Percentiles rank a stretch among this genome's conserved stretches.
These are phyloP conservation scores for Sedum album DNA, from an alignment of 164 flowering plant species.

Conservation along the genomic window DNA sequence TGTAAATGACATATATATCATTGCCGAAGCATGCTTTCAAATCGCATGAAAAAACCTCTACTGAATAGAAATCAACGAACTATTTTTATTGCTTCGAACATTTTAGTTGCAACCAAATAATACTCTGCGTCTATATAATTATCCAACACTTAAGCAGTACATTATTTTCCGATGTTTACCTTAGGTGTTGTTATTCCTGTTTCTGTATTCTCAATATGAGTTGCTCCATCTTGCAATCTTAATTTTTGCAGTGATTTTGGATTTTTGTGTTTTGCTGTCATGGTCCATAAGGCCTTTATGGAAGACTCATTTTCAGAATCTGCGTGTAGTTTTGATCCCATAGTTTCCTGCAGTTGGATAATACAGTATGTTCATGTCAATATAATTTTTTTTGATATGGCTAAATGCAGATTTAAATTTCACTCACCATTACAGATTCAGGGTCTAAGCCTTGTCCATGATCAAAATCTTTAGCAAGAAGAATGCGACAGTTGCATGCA, in stretches of 20 bases:
- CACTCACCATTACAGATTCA: neutral
- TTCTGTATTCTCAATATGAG: neutral
- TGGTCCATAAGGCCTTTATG: neutral
- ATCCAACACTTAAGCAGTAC: no score
- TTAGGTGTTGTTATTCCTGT: neutral
- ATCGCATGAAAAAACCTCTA: neutral
- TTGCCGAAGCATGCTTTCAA: neutral
- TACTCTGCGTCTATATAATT: no score
- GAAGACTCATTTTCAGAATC: neutral
- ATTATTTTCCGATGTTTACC: neutral
- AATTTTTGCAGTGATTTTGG: neutral
- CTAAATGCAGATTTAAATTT: neutral
- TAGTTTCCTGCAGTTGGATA: neutral
- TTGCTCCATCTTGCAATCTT: neutral
- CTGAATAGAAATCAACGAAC: no score
- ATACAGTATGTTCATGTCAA: neutral
- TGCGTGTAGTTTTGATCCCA: neutral
- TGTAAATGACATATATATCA: no score
- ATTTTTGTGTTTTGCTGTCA: neutral
- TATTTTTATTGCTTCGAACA: no score
- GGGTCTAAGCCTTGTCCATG: neutral
- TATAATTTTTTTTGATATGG: neutral
- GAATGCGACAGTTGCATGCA: constrained; percentile 31
- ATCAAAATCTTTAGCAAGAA: neutral
- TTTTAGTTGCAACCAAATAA: no score